Base-by-base conservation (phyloP, 2,329 filamentous ascomycete species). In the Aspergillus arachidicola region DNA sequence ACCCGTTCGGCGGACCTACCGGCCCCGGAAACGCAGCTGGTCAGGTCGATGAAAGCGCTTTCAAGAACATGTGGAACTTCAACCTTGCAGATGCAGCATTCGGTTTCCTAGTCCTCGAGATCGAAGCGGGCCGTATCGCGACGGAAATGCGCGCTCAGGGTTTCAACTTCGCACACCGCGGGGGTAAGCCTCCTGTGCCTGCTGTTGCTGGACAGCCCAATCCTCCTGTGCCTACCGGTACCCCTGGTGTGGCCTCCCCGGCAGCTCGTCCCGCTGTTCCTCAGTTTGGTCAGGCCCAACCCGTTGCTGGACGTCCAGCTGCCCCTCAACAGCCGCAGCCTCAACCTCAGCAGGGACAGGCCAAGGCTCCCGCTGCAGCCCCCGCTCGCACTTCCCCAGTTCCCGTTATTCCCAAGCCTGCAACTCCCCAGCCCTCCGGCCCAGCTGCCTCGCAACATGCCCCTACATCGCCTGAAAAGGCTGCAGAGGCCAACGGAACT, bases 41-140 rank as follows among this genome's bases (percentile, higher is more conserved):
- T 36, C 92, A 96, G 74, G 93, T 99, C 21, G 95, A 99, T 67
- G 95, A 99, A 83, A 97, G 94, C 73, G 95, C 95, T 1, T 99
- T 99, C 86, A 99, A 99, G 84, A 99, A 99, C 78, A 98, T 98
- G 95, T 99, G 95, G 95, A 99, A 99, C 80, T 99, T 99, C 82
- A 98, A 98, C 79, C 81, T 99, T 69, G 95, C 95, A 34, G 95
- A 99, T 82, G 95, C 95, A 60, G 94, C 95, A 23, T 99, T 98
- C 77, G 95, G 95, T 65, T 99, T 93, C 85, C 85, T 99, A 58
- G 93, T 98, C 19, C 82, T 99, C 62, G 95, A 99, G 77, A 90
- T 99, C 64, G 95, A 99, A 75, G 92, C 93, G 74, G 95, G 95
- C 58, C 89, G 95, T 50, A 98, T 99, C 71, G 95, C 94, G 54